A percentile compares a stretch with the other conserved stretches of the same genome.
phyloP scores from a whole-genome alignment of 1,284 basidiomycete genomes.

The Fomes fomentarius region DNA sequence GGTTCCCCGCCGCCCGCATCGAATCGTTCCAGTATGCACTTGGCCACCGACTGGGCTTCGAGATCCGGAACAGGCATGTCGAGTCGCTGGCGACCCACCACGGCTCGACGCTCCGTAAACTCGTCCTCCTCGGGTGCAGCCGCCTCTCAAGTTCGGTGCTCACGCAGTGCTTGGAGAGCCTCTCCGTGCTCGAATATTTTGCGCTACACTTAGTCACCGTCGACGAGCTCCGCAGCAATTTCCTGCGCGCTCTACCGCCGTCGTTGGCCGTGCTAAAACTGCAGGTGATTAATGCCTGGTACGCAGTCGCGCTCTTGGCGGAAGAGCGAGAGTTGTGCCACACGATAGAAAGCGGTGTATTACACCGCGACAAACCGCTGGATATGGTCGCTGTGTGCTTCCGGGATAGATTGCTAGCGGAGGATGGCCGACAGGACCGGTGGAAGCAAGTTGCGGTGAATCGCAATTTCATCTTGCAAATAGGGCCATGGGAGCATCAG shows the following conservation, averaged over 20 bases:
- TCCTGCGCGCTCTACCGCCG: slow-evolving; percentile 37
- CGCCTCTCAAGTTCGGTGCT: slow-evolving; percentile 37
- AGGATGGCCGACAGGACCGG: slow-evolving; percentile 29
- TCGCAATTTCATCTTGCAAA: slow-evolving; percentile 21
- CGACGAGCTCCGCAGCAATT: slow-evolving; percentile 38
- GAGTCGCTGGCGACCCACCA: slow-evolving; percentile 33
- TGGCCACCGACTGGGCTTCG: slow-evolving; percentile 40
- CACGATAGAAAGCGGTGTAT: slow-evolving; percentile 27
- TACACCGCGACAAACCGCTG: slow-evolving; percentile 20
- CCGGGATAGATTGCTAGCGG: slow-evolving; percentile 30
- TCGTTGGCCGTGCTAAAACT: slow-evolving; percentile 39
- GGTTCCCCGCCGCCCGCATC: slow-evolving; percentile 34
- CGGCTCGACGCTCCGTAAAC: slow-evolving; percentile 33
- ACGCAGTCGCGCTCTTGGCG: slow-evolving; percentile 32
- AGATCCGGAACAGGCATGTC: slow-evolving; percentile 41
- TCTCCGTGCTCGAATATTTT: slow-evolving; percentile 40
- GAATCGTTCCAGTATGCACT: slow-evolving; percentile 41
- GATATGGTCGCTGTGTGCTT: slow-evolving; percentile 31
- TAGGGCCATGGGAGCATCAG: slow-evolving; percentile 29
- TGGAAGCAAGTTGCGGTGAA: slow-evolving; percentile 33
- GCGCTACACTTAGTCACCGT: slow-evolving; percentile 42
- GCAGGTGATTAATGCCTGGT: slow-evolving; percentile 39
- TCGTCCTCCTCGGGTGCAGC: slow-evolving; percentile 42
- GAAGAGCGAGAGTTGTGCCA: slow-evolving; percentile 38
- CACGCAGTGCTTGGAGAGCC: slow-evolving; percentile 31